A percentile compares a stretch with the other conserved stretches of the same genome.
Conservation (phyloP, 441 rosid genomes). For the Gossypium schwendimanii region DNA sequence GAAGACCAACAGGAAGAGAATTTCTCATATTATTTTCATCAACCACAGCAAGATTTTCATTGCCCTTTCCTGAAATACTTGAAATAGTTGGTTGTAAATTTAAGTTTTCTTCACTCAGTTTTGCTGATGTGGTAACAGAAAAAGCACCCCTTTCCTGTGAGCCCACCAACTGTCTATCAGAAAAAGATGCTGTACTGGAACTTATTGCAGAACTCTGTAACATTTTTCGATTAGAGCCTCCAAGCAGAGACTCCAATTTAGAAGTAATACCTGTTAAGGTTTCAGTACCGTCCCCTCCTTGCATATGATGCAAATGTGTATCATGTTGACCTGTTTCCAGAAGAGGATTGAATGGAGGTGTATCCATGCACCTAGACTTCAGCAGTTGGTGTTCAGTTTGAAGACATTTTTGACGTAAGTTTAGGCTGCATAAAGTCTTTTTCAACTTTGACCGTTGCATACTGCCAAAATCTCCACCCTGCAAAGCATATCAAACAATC, state of each 20-base stretch:
- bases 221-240: constrained; percentile 54
- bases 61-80: constrained; percentile 26
- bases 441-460: constrained; percentile 31
- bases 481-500: constrained; percentile 25
- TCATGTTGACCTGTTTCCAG: constrained; percentile 25
- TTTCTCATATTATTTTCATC: constrained; percentile 43
- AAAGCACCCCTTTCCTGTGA: constrained; percentile 67
- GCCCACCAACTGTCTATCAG: constrained; percentile 79
- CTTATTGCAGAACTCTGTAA: constrained; percentile 64
- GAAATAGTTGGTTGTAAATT: constrained; percentile 34
- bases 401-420: constrained; percentile 24
- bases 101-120: constrained; percentile 39
- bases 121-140: constrained; percentile 38
- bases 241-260: constrained; percentile 66
- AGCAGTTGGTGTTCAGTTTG: constrained; percentile 27
- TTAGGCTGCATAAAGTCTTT: constrained; percentile 24
- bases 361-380: constrained; percentile 27
- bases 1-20: constrained; percentile 18
- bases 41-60: constrained; percentile 38
- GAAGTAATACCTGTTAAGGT: constrained; percentile 73
- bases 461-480: constrained; percentile 33
- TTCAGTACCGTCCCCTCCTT: constrained; percentile 40
- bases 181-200: constrained; percentile 75
- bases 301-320: constrained; percentile 21
- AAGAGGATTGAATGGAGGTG: constrained; percentile 26